A percentile compares a stretch with the other conserved stretches of the same genome.
Conservation (phyloP, 805 yeast genomes). For the Saccharomycopsis sp. region DNA sequence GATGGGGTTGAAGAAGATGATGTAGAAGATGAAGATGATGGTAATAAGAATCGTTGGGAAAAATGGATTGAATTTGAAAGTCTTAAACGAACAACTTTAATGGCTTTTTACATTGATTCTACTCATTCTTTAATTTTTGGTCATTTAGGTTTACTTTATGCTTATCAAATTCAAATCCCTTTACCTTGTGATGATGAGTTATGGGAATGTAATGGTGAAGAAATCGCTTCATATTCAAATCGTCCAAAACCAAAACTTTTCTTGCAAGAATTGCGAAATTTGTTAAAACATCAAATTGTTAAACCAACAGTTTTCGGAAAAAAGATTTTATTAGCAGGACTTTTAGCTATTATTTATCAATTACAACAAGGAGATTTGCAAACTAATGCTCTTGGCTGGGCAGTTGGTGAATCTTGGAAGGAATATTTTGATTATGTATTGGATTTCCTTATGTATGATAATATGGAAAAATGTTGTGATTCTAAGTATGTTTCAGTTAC, state of each 20-base stretch:
- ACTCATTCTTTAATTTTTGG: slow-evolving; percentile 75
- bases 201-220: slow-evolving; percentile 39
- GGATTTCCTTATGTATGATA: slow-evolving; percentile 58
- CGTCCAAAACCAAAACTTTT: slow-evolving; percentile 17
- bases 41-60: slow-evolving; percentile 42
- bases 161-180: slow-evolving; percentile 55
- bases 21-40: slow-evolving; percentile 21
- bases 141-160: slow-evolving; percentile 49
- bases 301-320: slow-evolving; percentile 43
- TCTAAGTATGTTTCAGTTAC: slow-evolving; percentile 21
- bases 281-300: slow-evolving; percentile 13
- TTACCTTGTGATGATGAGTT: slow-evolving; percentile 57
- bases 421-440: slow-evolving; percentile 62
- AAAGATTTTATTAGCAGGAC: slow-evolving; percentile 58
- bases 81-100: slow-evolving; percentile 67
- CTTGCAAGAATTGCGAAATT: slow-evolving; percentile 17
- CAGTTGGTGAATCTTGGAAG: slow-evolving; percentile 43
- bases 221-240: slow-evolving; percentile 24
- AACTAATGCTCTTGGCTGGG: slow-evolving; percentile 40
- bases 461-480: slow-evolving; percentile 30
- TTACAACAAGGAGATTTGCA: slow-evolving; percentile 69
- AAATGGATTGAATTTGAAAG: slow-evolving; percentile 78
- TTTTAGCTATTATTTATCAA: slow-evolving; percentile 59
- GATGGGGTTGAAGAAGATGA: slow-evolving; percentile 22
- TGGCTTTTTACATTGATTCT: slow-evolving; percentile 78